Conservation (phyloP, 2,329 filamentous ascomycete species). For the Paecilomyces sp. region DNA sequence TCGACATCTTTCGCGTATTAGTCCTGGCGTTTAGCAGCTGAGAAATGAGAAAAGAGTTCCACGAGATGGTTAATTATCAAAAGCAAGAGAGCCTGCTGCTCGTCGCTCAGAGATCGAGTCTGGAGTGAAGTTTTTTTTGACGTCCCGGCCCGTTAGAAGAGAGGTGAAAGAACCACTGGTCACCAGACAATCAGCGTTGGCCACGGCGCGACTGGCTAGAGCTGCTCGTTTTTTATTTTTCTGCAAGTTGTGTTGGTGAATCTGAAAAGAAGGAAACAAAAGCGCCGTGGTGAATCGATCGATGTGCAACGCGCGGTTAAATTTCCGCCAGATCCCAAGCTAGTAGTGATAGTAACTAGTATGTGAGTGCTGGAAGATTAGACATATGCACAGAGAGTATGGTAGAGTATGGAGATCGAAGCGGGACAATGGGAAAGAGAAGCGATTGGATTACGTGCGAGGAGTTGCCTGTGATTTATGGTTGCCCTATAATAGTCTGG, state of each 20-base stretch:
- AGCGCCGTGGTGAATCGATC: neutral
- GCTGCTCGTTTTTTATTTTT: neutral
- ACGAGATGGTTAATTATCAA: neutral
- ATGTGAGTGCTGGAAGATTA: neutral
- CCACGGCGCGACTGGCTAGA: neutral
- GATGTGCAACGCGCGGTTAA: neutral
- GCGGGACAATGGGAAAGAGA: neutral
- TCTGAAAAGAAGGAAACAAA: neutral
- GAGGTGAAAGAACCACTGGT: neutral
- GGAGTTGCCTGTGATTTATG: neutral
- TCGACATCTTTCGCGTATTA: constrained; percentile 20
- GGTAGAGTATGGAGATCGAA: neutral
- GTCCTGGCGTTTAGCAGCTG: neutral
- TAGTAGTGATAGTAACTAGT: neutral
- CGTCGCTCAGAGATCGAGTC: neutral
- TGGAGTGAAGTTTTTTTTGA: neutral
- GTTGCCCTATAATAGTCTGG: neutral
- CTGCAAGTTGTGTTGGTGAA: neutral
- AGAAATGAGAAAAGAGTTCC: neutral
- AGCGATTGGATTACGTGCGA: neutral
- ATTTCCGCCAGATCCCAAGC: neutral
- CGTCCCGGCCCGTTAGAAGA: neutral
- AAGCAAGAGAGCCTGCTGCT: neutral
- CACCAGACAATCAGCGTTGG: neutral
- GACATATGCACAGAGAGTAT: too few species aligned